Conservation (phyloP, 805 yeast species). For the Pichia nanzhaoensis region DNA sequence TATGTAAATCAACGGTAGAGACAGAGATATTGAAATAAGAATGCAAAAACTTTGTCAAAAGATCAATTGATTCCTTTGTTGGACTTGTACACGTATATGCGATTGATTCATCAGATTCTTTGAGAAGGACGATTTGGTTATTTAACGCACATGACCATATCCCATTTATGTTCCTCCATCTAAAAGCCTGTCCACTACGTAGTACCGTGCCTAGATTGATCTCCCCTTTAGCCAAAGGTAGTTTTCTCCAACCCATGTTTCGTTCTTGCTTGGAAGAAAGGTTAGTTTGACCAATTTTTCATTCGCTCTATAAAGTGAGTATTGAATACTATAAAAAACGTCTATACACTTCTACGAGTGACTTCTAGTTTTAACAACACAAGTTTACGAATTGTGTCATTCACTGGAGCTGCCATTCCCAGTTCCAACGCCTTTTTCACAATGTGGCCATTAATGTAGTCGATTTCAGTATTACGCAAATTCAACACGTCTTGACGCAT, state of each 20-base stretch:
- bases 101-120: conserved; percentile 9
- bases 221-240: conserved; percentile 35
- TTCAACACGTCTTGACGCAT: conserved; percentile 62
- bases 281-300: too few species aligned
- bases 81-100: conserved; percentile 19
- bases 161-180: conserved; percentile 60
- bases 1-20: conserved; percentile 46
- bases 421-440: conserved; percentile 45
- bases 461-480: conserved; percentile 65
- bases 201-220: conserved; percentile 57
- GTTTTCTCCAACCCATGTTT: conserved; percentile 24
- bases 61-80: too few species aligned
- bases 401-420: conserved; percentile 39
- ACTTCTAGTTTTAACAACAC: conserved; percentile 33
- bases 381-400: conserved; percentile 39
- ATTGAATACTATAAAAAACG: too few species aligned
- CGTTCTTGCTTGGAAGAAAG: too few species aligned
- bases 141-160: conserved; percentile 61
- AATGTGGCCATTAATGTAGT: conserved; percentile 78
- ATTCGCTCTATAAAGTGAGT: neutral
- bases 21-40: conserved; percentile 70
- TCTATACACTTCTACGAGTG: conserved; percentile 11
- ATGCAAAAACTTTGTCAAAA: conserved; percentile 37
- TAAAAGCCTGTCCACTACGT: conserved; percentile 80
- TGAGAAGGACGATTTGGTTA: conserved; percentile 56